These are phyloP conservation scores for Boletellus sp. DNA, from an alignment of 1,284 basidiomycete species.

Conservation along the genomic window DNA sequence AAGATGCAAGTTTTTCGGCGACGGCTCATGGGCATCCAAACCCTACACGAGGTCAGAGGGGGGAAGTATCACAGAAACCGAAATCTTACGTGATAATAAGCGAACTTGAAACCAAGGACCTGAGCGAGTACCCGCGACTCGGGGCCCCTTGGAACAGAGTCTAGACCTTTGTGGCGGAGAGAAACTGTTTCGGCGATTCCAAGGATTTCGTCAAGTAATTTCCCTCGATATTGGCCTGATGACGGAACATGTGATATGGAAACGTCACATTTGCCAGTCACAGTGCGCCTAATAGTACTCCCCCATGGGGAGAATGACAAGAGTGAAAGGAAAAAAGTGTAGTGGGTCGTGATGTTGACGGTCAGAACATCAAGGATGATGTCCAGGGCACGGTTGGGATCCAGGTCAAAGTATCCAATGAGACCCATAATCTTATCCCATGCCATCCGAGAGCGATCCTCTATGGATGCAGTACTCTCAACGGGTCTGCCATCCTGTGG, in stretches of 20 bases:
- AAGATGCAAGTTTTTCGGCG: slow-evolving; percentile 75
- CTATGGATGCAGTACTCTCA: slow-evolving; percentile 54
- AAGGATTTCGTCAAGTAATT: slow-evolving; percentile 64
- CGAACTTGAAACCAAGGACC: slow-evolving; percentile 94
- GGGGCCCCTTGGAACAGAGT: slow-evolving; percentile 17
- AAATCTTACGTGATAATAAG: slow-evolving; percentile 82
- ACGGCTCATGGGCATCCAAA: slow-evolving; percentile 52
- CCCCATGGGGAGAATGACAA: slow-evolving; percentile 84
- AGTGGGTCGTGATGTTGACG: slow-evolving; percentile 78
- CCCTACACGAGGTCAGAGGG: slow-evolving; percentile 39
- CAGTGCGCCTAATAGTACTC: slow-evolving; percentile 39
- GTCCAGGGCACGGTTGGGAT: slow-evolving; percentile 92
- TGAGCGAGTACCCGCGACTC: slow-evolving; percentile 76
- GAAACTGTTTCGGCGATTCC: slow-evolving; percentile 43
- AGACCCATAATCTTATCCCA: slow-evolving; percentile 87
- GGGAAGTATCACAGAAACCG: not conserved
- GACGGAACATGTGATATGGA: slow-evolving; percentile 39
- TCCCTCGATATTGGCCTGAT: slow-evolving; percentile 49
- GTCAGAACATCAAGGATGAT: slow-evolving; percentile 91
- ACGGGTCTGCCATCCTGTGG: slow-evolving; percentile 54
- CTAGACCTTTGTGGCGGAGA: slow-evolving; percentile 9
- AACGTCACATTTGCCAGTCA: slow-evolving; percentile 26
- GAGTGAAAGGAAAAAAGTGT: slow-evolving; percentile 89
- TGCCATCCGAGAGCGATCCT: slow-evolving; percentile 66
- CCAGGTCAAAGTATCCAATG: slow-evolving; percentile 94